These are phyloP conservation scores for Amoebophrya sp. DNA, from an alignment of 169 alveolate species.

Conservation along the genomic window DNA sequence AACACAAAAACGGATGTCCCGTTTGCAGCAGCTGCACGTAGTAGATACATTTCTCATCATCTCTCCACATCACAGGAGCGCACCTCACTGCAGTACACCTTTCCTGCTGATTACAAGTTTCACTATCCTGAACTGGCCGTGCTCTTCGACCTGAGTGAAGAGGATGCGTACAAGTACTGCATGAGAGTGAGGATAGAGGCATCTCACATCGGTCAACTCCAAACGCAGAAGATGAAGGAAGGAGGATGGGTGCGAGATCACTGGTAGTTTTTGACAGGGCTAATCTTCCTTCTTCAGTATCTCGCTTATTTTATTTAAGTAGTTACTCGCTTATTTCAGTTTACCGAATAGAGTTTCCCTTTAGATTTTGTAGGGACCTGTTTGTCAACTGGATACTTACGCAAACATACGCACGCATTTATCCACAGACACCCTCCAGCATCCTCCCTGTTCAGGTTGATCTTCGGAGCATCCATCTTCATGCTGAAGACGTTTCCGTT, in stretches of 20 bases:
- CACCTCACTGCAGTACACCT: slow-evolving; percentile 16
- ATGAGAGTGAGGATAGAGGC: slow-evolving; percentile 14
- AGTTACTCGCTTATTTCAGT: too few relatives aligned
- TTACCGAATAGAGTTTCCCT: too few relatives aligned
- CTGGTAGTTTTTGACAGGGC: too few relatives aligned
- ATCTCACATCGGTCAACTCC: slow-evolving; percentile 30
- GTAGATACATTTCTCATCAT: too few relatives aligned
- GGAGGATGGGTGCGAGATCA: slow-evolving; percentile 33
- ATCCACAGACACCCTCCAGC: too few relatives aligned
- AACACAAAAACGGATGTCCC: too few relatives aligned
- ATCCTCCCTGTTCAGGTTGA: not conserved
- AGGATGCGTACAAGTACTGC: slow-evolving; percentile 36
- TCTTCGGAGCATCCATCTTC: slow-evolving; percentile 21
- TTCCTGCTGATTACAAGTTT: slow-evolving; percentile 34
- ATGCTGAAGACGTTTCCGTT: slow-evolving; percentile 34
- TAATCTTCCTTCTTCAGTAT: too few relatives aligned
- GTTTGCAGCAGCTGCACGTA: too few relatives aligned
- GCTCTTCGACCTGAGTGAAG: slow-evolving; percentile 28
- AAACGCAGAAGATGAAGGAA: slow-evolving; percentile 7
- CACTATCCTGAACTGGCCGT: slow-evolving; percentile 34
- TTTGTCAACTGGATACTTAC: too few relatives aligned
- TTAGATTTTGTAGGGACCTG: too few relatives aligned
- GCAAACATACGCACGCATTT: too few relatives aligned
- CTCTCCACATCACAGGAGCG: slow-evolving; percentile 29
- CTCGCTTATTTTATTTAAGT: too few relatives aligned